phyloP scores from a whole-genome alignment of 345 rosid species.

The Salix brachista region DNA sequence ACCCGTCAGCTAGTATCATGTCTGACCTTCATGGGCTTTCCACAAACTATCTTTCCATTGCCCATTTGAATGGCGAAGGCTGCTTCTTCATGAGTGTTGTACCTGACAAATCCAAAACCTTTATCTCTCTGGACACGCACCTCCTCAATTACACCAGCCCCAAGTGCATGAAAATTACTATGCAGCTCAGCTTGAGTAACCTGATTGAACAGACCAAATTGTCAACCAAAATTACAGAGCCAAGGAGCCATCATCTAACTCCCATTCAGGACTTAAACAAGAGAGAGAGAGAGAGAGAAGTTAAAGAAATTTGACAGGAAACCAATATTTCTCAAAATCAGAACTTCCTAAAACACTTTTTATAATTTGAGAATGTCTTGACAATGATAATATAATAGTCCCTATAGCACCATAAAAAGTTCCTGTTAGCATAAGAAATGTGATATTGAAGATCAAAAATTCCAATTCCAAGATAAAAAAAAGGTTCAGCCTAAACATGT shows the following conservation, averaged over 20 bases:
- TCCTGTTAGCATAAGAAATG: neutral
- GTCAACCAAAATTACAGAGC: neutral
- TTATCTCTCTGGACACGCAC: constrained; percentile 91
- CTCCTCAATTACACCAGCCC: constrained; percentile 92
- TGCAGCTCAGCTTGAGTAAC: constrained; percentile 87
- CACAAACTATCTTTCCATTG: constrained; percentile 63
- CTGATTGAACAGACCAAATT: constrained; percentile 22
- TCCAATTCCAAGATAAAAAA: neutral
- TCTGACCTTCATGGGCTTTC: constrained; percentile 83
- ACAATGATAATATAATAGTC: no score
- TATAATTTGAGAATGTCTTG: neutral
- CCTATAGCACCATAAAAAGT: neutral
- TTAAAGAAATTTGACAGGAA: neutral
- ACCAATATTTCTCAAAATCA: neutral
- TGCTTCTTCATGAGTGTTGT: constrained; percentile 81
- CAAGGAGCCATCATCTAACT: neutral
- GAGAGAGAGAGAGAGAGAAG: neutral
- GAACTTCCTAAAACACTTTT: neutral
- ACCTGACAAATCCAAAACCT: constrained; percentile 96
- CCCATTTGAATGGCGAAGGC: constrained; percentile 91
- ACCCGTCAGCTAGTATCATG: neutral
- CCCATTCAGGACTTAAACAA: neutral
- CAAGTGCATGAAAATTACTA: constrained; percentile 78
- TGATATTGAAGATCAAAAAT: neutral
- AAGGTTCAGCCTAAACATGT: neutral